Percentiles rank a stretch among this genome's conserved stretches.
phyloP scores from a whole-genome alignment of 2,329 filamentous ascomycete genomes.

The Aspergillus aculeatinus region DNA sequence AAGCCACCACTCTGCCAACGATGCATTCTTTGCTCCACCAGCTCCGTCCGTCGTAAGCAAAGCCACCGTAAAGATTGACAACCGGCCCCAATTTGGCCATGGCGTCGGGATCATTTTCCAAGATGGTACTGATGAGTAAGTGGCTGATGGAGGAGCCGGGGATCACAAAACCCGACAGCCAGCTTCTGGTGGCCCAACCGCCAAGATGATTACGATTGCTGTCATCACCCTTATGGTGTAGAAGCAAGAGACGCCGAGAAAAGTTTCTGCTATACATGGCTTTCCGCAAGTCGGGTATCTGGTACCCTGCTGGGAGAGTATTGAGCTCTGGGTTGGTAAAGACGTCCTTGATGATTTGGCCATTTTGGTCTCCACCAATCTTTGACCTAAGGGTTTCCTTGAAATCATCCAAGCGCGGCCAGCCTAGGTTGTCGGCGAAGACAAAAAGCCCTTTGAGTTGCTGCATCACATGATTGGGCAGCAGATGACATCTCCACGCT shows the following conservation, averaged over 20 bases:
- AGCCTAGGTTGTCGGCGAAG: slow-evolving; percentile 52
- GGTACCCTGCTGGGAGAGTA: slow-evolving; percentile 5
- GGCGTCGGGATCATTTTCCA: slow-evolving; percentile 55
- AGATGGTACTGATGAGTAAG: slow-evolving; percentile 55
- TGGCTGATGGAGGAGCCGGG: slow-evolving; percentile 56
- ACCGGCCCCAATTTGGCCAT: slow-evolving; percentile 50
- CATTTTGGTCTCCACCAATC: slow-evolving; percentile 25
- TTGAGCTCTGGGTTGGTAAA: slow-evolving; percentile 16
- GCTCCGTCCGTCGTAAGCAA: slow-evolving; percentile 49
- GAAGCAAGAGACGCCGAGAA: slow-evolving; percentile 30
- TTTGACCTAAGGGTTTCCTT: slow-evolving; percentile 39
- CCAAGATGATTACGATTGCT: slow-evolving; percentile 36
- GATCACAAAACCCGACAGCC: slow-evolving; percentile 55
- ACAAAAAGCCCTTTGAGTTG: slow-evolving; percentile 53
- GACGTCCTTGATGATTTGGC: slow-evolving; percentile 11
- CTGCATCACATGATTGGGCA: slow-evolving; percentile 36
- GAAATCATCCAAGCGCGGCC: slow-evolving; percentile 47
- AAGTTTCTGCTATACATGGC: slow-evolving; percentile 34
- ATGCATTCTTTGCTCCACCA: slow-evolving; percentile 61
- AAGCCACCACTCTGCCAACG: slow-evolving; percentile 54
- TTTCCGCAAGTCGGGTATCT: slow-evolving; percentile 16
- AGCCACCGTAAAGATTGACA: slow-evolving; percentile 56
- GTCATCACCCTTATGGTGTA: slow-evolving; percentile 20
- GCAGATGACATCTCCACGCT: slow-evolving; percentile 37
- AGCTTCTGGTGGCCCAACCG: slow-evolving; percentile 58